A percentile compares a stretch with the other conserved stretches of the same genome.
Evolutionary conservation across 768 basidiomycete genomes (phyloP).

Genomic region (Amanita pseudoporphyria): DNA sequence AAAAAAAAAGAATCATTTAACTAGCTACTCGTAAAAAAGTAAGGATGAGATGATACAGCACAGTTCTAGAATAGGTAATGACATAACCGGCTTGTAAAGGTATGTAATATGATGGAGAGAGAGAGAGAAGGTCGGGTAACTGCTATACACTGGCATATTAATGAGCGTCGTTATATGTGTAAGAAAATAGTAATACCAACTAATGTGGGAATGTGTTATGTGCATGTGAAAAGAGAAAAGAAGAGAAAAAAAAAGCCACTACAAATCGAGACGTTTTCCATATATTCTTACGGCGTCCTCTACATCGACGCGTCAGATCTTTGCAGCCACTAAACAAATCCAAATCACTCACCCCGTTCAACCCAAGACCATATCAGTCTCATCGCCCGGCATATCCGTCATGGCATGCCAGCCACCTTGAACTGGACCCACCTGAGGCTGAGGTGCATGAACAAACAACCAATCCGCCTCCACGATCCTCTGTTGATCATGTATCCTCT

Average conservation of each 20-base stretch:
- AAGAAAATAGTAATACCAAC: too few relatives aligned
- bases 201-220: not conserved
- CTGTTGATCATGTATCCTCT: not conserved
- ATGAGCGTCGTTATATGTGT: not conserved
- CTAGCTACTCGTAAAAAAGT: too few relatives aligned
- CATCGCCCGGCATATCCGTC: not conserved
- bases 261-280: not conserved
- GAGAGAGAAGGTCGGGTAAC: not conserved
- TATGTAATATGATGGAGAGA: too few relatives aligned
- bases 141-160: conserved; percentile 3
- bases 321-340: not conserved
- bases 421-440: conserved; percentile 1
- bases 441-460: not conserved
- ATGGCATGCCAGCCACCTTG: not conserved
- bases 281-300: not conserved
- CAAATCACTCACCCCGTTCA: not conserved
- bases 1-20: too few relatives aligned
- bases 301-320: not conserved
- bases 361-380: conserved; percentile 4
- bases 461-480: conserved; percentile 5
- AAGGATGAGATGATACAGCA: too few relatives aligned
- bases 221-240: not conserved
- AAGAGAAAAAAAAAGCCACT: not conserved
- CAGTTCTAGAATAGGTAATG: too few relatives aligned
- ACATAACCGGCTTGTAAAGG: too few relatives aligned